phyloP scores from a whole-genome alignment of 352 stramenopile species.

The Blastocystis sp. region DNA sequence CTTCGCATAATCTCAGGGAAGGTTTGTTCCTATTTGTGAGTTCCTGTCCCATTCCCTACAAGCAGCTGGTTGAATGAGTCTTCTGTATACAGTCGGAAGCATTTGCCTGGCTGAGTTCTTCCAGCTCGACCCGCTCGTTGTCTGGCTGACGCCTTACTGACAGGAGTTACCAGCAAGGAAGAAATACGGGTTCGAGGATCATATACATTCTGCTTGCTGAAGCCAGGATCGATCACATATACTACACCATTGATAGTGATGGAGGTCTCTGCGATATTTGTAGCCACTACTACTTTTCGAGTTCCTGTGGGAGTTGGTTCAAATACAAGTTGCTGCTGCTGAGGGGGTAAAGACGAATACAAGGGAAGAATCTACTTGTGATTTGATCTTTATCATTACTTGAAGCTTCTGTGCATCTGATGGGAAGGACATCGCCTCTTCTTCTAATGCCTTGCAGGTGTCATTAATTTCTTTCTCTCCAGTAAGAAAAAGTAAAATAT shows the following conservation, averaged over 20 bases:
- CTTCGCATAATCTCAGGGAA: constrained; percentile 97
- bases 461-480: constrained; percentile 97
- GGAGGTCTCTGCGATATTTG: constrained; percentile 98
- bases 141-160: constrained; percentile 86
- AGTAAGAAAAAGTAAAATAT: constrained; percentile 97
- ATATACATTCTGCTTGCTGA: constrained; percentile 99
- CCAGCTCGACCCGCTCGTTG: constrained; percentile 89
- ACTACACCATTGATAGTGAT: constrained; percentile 99
- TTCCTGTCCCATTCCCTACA: neutral
- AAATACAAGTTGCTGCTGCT: constrained; percentile 89
- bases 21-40: constrained; percentile 81
- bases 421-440: constrained; percentile 73
- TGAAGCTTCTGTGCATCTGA: constrained; percentile 75
- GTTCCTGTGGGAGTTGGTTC: constrained; percentile 77
- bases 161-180: constrained; percentile 94
- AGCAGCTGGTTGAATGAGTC: constrained; percentile 93
- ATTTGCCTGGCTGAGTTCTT: constrained; percentile 91
- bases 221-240: constrained; percentile 98
- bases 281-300: constrained; percentile 94
- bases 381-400: constrained; percentile 94
- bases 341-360: constrained; percentile 89
- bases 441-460: constrained; percentile 83
- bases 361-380: constrained; percentile 79
- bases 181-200: constrained; percentile 96
- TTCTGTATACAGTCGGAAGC: constrained; percentile 97